Base-by-base conservation (phyloP, 2,329 filamentous ascomycete species). In the Paraphaeosphaeria minitans region DNA sequence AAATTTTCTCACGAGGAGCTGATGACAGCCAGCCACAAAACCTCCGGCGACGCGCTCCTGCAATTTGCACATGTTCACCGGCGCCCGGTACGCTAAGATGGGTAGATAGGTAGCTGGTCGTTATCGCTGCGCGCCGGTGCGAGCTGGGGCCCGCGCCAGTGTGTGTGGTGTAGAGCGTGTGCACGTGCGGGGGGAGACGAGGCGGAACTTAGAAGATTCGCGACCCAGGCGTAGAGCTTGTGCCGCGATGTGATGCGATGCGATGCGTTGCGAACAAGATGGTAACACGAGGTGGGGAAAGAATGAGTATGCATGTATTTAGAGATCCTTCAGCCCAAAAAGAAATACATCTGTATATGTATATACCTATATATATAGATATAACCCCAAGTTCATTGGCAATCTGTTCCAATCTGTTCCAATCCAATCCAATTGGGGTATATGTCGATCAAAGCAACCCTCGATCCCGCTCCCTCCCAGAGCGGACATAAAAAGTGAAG, bases 381-480 rank as follows among this genome's bases (percentile, higher is more conserved):
- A n/a, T n/a, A n/a, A n/a, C 35, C n/a, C 24, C 10, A 31, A 42
- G 22, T 13, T 7, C 41, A n/a, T 21, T 41, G n/a, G 39, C 51
- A 41, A 13, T 54, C 27, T 50, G 47, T 29, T 50, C 51, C 51
- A 50, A 27, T 27, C 27, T 50, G 47, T 29, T 50, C 51, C 51
- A 50, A 27, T 27, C 24, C 35, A 29, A n/a, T 50, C 51, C 51
- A 50, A 27, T 45, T 46, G 31, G 56, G 56, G 56, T 58, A 58
- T 58, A 54, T 58, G 19, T 37, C 47, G 42, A 42, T 46, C 31
- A 13, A n/a, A 39, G 37, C 48, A 31, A 31, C 24, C 31, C 43
- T 27, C 6, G 24, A 27, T 27, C 24, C 24, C 24, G 3, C 6
- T 6, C 6, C 43, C 21, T 52, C 47, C 41, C 33, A 42, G 8